Conservation (phyloP, 768 basidiomycete species). For the Amanita exitialis region DNA sequence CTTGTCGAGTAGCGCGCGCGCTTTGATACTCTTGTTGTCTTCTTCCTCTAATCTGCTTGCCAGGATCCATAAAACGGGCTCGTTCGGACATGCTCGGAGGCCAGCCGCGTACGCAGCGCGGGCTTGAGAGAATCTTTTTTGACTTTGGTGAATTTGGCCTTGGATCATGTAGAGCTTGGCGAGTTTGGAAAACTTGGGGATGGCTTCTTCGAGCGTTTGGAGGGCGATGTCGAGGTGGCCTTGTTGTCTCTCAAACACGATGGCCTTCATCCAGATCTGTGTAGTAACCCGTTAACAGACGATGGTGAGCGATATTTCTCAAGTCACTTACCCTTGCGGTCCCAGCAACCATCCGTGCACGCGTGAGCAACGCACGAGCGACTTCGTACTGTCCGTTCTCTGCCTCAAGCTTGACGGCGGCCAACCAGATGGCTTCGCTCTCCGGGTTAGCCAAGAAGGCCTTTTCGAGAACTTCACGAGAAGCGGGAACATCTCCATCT, state of each 20-base stretch:
- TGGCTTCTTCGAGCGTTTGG: constrained; percentile 60
- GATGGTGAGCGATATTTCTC: not conserved
- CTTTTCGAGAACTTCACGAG: constrained; percentile 77
- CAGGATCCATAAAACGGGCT: constrained; percentile 81
- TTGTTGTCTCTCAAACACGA: constrained; percentile 89
- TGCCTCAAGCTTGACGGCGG: constrained; percentile 93
- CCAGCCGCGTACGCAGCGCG: constrained; percentile 79
- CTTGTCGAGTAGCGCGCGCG: constrained; percentile 84
- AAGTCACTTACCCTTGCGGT: constrained; percentile 70
- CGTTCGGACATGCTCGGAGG: constrained; percentile 79
- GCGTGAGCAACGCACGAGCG: constrained; percentile 77
- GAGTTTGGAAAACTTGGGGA: constrained; percentile 80
- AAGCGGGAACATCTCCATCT: constrained; percentile 78
- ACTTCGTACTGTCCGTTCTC: constrained; percentile 89
- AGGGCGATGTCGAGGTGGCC: constrained; percentile 66
- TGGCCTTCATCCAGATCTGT: constrained; percentile 99
- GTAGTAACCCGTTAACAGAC: constrained; percentile 4
- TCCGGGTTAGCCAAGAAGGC: constrained; percentile 95
- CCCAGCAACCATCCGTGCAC: constrained; percentile 84
- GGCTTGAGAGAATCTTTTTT: constrained; percentile 51
- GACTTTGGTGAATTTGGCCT: constrained; percentile 76
- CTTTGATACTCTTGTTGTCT: constrained; percentile 89
- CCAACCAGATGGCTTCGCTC: constrained; percentile 96
- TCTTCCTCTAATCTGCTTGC: constrained; percentile 83
- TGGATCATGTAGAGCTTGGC: constrained; percentile 96